Conservation (phyloP, 441 rosid species). For the Mallotus japonicus region DNA sequence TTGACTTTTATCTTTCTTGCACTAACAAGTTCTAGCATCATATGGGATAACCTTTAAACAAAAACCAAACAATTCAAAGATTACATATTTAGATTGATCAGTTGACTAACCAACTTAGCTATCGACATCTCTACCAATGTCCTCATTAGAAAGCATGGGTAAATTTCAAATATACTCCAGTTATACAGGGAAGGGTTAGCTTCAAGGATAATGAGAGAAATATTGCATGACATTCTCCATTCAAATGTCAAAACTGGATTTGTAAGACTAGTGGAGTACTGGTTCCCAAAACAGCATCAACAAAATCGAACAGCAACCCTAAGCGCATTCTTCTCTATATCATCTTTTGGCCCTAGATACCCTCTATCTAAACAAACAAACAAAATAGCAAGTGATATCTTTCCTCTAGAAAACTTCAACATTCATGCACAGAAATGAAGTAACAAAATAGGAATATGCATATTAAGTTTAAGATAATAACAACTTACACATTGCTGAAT, state of each 20-base stretch:
- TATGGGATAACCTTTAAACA: neutral
- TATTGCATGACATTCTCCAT: neutral
- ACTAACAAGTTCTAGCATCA: neutral
- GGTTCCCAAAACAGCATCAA: neutral
- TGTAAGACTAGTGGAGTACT: neutral
- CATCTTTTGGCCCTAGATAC: no score
- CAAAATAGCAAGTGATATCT: no score
- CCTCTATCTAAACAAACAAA: no score
- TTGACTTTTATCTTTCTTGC: neutral
- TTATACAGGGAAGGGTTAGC: no score
- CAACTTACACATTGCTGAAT: conserved; percentile 51
- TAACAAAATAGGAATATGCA: neutral
- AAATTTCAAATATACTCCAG: no score
- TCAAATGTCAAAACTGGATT: neutral
- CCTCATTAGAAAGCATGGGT: no score
- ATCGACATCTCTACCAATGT: no score
- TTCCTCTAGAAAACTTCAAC: neutral
- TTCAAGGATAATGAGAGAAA: no score
- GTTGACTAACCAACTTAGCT: neutral
- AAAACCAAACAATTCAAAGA: neutral
- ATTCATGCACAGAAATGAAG: neutral
- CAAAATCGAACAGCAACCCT: neutral
- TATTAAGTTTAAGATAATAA: neutral
- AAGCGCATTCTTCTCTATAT: neutral
- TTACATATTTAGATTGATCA: neutral